phyloP scores from a whole-genome alignment of 192 early-diverging fungal genomes.

The Coemansia sp. region DNA sequence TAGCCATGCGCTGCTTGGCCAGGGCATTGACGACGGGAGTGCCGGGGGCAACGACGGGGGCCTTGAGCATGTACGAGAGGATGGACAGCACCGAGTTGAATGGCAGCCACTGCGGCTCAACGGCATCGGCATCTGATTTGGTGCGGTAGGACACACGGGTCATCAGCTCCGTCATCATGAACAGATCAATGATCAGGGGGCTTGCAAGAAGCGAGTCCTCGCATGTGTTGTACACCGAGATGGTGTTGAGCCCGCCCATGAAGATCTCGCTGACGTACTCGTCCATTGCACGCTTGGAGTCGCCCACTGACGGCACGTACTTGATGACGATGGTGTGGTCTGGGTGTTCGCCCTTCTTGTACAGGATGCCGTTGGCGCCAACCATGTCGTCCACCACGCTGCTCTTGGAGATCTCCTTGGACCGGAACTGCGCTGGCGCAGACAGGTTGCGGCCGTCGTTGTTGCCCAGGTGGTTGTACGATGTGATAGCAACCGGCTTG shows the following conservation, averaged over 20 bases:
- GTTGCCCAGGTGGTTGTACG: conserved; percentile 99
- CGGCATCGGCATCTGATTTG: conserved; percentile 53
- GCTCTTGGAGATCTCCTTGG: conserved; percentile 99
- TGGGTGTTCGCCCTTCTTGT: conserved; percentile 75
- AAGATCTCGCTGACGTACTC: conserved; percentile 99
- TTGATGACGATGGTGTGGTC: conserved; percentile 97
- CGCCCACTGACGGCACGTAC: conserved; percentile 94
- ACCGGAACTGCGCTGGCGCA: conserved; percentile 96
- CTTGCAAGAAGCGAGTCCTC: conserved; percentile 98
- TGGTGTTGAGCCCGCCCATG: conserved; percentile 96
- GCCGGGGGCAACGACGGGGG: conserved; percentile 87
- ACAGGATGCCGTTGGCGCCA: conserved; percentile 87
- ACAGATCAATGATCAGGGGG: conserved; percentile 95
- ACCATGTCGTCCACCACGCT: conserved; percentile 99
- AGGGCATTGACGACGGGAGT: conserved; percentile 97
- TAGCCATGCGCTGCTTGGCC: conserved; percentile 89
- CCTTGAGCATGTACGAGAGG: conserved; percentile 96
- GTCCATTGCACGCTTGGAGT: conserved; percentile 97
- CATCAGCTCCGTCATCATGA: conserved; percentile 95
- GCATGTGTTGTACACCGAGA: conserved; percentile 98
- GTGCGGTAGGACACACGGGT: conserved; percentile 89
- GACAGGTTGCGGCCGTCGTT: conserved; percentile 99
- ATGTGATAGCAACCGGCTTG: conserved; percentile 95
- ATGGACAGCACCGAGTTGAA: conserved; percentile 97
- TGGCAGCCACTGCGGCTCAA: conserved; percentile 70